Evolutionary conservation across 1,284 basidiomycete species (phyloP).

Genomic region (Pulveroboletus sp.): DNA sequence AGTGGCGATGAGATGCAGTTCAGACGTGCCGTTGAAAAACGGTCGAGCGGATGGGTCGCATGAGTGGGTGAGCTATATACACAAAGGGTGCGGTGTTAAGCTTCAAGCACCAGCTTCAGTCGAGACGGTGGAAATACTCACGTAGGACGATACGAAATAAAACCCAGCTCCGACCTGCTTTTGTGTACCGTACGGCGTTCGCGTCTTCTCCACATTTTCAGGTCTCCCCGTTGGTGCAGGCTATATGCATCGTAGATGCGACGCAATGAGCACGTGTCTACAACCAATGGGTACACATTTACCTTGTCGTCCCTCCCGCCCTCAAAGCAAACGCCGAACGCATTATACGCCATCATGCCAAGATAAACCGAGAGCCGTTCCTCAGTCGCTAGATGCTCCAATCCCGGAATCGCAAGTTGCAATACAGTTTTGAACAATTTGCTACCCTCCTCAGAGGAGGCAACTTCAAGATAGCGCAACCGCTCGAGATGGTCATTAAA

Average conservation of each 20-base stretch:
- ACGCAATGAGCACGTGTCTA: background rate
- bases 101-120: background rate
- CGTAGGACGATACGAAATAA: conserved; percentile 74
- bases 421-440: conserved; percentile 55
- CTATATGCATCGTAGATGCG: conserved; percentile 35
- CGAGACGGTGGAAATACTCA: conserved; percentile 28
- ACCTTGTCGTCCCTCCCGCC: conserved; percentile 71
- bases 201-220: conserved; percentile 67
- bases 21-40: conserved; percentile 59
- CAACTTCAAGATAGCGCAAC: conserved; percentile 57
- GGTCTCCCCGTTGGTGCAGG: conserved; percentile 48
- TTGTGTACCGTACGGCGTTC: conserved; percentile 68
- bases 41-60: conserved; percentile 64
- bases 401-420: conserved; percentile 58
- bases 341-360: conserved; percentile 73
- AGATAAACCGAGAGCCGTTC: conserved; percentile 59
- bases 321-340: conserved; percentile 62
- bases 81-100: background rate
- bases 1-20: conserved; percentile 64
- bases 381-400: conserved; percentile 64
- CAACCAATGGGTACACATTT: conserved; percentile 13
- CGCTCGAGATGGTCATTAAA: conserved; percentile 75
- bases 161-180: conserved; percentile 71
- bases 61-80: conserved; percentile 56
- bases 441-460: conserved; percentile 46